These are phyloP conservation scores for Ichthyophonus hoferi DNA, from an alignment of 208 protist species.

Conservation along the genomic window DNA sequence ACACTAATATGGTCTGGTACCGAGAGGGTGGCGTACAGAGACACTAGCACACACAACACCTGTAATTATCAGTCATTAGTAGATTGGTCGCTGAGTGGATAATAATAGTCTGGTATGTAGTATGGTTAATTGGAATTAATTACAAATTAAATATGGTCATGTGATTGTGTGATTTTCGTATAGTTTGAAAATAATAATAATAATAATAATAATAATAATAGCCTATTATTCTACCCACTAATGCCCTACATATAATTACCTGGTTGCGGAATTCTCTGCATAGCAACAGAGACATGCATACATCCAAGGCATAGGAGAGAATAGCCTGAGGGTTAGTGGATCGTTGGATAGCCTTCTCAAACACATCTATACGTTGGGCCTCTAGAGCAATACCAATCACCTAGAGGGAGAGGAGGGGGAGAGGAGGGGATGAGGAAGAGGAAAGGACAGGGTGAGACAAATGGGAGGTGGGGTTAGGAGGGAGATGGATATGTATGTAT, in stretches of 20 bases:
- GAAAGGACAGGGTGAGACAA: background rate
- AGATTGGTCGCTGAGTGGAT: background rate
- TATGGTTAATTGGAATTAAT: no score
- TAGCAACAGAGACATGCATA: constrained; percentile 73
- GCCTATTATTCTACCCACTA: no score
- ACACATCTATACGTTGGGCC: constrained; percentile 66
- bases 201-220: background rate
- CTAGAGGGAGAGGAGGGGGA: constrained; percentile 5
- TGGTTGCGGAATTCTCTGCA: constrained; percentile 34
- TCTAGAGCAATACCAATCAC: constrained; percentile 72
- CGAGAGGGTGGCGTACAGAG: constrained; percentile 67
- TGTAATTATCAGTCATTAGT: constrained; percentile 20
- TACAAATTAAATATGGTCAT: no score
- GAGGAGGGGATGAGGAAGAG: background rate
- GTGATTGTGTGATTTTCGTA: no score
- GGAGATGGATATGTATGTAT: background rate
- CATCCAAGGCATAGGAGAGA: constrained; percentile 79
- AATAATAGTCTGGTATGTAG: no score
- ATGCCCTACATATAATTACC: no score
- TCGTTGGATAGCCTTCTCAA: constrained; percentile 62
- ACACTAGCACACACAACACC: constrained; percentile 76
- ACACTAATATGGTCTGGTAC: constrained; percentile 75
- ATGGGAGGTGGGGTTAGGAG: background rate
- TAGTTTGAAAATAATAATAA: no score
- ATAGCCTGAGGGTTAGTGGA: constrained; percentile 54